These are phyloP conservation scores for Blepharisma japonicum DNA, from an alignment of 73 alveolate species.

Conservation along the genomic window DNA sequence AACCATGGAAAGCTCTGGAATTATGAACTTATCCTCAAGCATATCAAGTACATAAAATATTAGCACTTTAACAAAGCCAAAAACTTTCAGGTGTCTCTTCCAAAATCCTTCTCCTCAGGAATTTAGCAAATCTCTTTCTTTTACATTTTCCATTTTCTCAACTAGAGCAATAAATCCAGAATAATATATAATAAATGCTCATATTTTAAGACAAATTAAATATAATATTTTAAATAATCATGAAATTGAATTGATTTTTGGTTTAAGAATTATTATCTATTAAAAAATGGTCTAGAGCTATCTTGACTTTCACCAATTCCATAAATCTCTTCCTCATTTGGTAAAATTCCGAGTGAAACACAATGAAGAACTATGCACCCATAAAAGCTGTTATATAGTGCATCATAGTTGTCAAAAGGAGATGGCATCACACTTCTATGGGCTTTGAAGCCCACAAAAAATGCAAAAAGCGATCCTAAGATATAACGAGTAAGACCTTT, in stretches of 20 bases:
- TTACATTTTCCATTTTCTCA: too few relatives aligned
- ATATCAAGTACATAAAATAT: not conserved
- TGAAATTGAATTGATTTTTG: too few relatives aligned
- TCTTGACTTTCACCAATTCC: too few relatives aligned
- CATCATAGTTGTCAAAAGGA: not conserved
- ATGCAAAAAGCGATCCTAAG: not conserved
- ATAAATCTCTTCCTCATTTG: not conserved
- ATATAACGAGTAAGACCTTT: conserved; percentile 1
- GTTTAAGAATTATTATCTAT: too few relatives aligned
- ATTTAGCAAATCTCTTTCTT: not conserved
- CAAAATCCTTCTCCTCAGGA: conserved; percentile 20
- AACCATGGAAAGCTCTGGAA: not conserved
- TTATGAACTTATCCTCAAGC: not conserved
- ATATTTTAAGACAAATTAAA: too few relatives aligned
- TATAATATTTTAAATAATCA: too few relatives aligned
- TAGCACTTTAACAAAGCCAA: not conserved
- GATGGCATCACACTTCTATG: not conserved
- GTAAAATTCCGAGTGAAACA: not conserved
- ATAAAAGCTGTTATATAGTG: not conserved
- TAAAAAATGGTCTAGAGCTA: too few relatives aligned
- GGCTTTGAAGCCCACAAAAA: not conserved
- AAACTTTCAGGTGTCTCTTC: not conserved
- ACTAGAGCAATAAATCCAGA: too few relatives aligned
- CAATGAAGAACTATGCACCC: not conserved
- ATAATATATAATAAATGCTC: too few relatives aligned